Conservation (phyloP, 306 rosid species). For the Erythrophleum fordii region DNA sequence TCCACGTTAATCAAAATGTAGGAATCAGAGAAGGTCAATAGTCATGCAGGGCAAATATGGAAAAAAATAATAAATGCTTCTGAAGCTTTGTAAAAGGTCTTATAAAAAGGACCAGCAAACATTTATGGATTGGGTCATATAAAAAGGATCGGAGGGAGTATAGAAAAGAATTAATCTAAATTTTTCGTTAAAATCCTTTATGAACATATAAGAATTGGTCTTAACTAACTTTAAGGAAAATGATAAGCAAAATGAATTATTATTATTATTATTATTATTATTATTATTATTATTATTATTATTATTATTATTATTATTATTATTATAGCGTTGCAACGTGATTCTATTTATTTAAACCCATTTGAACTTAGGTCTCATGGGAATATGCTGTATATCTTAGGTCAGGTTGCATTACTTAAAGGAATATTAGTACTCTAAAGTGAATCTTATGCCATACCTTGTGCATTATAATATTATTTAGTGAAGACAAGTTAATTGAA, state of each 20-base stretch:
- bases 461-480: background rate
- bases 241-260: background rate
- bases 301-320: no score
- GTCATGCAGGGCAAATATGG: no score
- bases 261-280: no score
- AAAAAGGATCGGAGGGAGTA: no score
- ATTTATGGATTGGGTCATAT: no score
- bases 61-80: no score
- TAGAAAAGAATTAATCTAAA: background rate
- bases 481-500: slow-evolving; percentile 24
- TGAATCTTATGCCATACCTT: slow-evolving; percentile 29
- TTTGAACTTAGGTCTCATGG: background rate
- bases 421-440: background rate
- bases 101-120: no score
- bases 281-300: no score
- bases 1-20: no score
- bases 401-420: background rate
- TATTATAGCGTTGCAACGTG: background rate
- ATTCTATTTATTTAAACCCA: background rate
- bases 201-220: background rate
- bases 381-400: background rate
- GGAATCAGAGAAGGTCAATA: no score
- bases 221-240: background rate
- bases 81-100: no score
- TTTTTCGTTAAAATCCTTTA: background rate